These are phyloP conservation scores for Auricularia heimuer DNA, from an alignment of 768 basidiomycete species.

Conservation along the genomic window DNA sequence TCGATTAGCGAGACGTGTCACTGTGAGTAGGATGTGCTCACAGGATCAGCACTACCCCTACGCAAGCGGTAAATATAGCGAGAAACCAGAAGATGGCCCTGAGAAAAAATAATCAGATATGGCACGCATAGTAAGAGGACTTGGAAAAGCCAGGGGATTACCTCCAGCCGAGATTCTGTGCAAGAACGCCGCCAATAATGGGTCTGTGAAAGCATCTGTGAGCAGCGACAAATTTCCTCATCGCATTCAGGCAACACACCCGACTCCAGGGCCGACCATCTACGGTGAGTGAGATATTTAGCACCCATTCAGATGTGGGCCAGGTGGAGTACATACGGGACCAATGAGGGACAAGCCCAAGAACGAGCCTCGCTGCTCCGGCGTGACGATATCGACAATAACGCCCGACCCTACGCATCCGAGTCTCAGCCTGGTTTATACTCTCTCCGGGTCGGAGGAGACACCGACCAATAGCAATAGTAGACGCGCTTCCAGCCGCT, in stretches of 20 bases:
- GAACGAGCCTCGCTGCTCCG: constrained; percentile 67
- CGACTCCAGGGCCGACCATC: background rate
- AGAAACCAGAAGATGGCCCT: constrained; percentile 60
- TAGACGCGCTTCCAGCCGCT: constrained; percentile 70
- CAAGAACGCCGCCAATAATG: constrained; percentile 36
- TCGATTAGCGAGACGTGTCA: background rate
- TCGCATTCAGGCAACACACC: background rate
- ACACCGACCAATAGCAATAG: constrained; percentile 30
- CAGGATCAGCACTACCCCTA: constrained; percentile 40
- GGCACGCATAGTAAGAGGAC: background rate
- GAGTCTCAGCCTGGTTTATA: constrained; percentile 16
- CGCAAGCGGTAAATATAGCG: constrained; percentile 36
- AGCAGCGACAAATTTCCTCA: background rate
- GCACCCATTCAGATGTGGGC: background rate
- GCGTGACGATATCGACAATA: constrained; percentile 66
- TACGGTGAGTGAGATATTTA: background rate
- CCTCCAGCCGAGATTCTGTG: constrained; percentile 59
- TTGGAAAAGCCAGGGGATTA: constrained; percentile 11
- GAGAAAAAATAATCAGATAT: background rate
- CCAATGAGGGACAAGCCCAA: constrained; percentile 58
- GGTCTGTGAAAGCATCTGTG: constrained; percentile 26
- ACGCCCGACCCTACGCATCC: constrained; percentile 52
- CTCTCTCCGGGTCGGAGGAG: background rate
- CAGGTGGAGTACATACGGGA: constrained; percentile 31
- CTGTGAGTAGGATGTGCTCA: constrained; percentile 19